Percentiles rank a stretch among this genome's conserved stretches.
Conservation (phyloP, 345 rosid genomes). For the Camelina neglecta region DNA sequence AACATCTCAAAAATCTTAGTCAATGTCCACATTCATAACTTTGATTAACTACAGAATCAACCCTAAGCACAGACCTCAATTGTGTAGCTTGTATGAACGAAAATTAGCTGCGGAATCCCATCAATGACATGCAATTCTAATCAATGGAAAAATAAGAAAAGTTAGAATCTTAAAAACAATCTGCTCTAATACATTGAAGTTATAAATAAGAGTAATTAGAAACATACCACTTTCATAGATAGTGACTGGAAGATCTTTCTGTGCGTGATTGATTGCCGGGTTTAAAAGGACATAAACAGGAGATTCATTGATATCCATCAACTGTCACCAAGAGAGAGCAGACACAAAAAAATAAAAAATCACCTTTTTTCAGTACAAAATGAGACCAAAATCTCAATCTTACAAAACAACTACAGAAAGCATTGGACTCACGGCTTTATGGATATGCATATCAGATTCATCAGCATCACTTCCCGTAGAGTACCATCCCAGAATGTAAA, state of each 20-base stretch:
- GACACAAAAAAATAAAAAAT: neutral
- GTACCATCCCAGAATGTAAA: constrained; percentile 94
- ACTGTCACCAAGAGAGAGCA: constrained; percentile 48
- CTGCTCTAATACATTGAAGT: neutral
- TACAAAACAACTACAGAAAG: neutral
- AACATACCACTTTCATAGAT: constrained; percentile 83
- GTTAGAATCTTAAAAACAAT: constrained; percentile 31
- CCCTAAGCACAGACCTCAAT: constrained; percentile 66
- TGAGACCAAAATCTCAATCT: constrained; percentile 9
- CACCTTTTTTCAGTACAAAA: neutral
- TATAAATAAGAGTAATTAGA: neutral
- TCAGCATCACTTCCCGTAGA: constrained; percentile 87
- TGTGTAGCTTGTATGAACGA: constrained; percentile 86
- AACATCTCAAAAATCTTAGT: constrained; percentile 10
- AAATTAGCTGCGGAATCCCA: constrained; percentile 93
- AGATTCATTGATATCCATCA: constrained; percentile 97
- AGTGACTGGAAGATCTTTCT: constrained; percentile 92
- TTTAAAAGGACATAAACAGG: constrained; percentile 91
- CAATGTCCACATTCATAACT: neutral
- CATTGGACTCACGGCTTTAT: constrained; percentile 73
- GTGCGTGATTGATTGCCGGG: constrained; percentile 83
- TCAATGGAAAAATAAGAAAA: constrained; percentile 2
- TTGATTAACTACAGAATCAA: constrained; percentile 1
- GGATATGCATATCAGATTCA: constrained; percentile 92
- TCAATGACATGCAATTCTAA: constrained; percentile 96